Evolutionary conservation across 2,329 filamentous ascomycete genomes (phyloP), one percentile per base, ranked within the genome.

Genomic region (Fusarium falciforme): DNA sequence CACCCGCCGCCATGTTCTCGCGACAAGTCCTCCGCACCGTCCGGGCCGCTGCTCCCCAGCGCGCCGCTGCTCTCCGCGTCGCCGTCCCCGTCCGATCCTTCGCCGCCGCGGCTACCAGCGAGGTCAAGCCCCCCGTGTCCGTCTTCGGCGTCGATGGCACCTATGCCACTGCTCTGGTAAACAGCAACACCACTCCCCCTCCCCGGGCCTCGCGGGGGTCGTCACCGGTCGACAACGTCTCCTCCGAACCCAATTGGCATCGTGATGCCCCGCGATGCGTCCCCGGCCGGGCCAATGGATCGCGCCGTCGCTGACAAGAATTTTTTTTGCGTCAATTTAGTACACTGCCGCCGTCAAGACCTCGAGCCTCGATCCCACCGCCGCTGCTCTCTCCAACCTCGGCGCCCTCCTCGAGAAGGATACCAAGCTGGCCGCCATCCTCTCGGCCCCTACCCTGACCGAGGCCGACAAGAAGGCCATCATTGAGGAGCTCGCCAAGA

Each of bases 111-210:
- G 84, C 90, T 79, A 84, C 88, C 81, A 87, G 91, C 83, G 91
- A 92, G 71, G 86, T 91, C 84, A 95, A 94, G 89, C 92, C 96
- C 80, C 96, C 96, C 78, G 89, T 98, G 83, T 90, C 95, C 80
- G 91, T 99, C 82, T 99, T 94, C 87, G 96, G 96, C 80, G 88
- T 99, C 83, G 96, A 98, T 86, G 96, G 96, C 86, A 98, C 96
- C 84, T 99, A 99, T 88, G 96, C 96, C 84, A 95, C 93, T 87
- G 96, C 96, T 88, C 90, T 99, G 92, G 96, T 99, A 96, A 85
- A 94, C 70, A 66, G 31, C 71, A 63, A 57, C 68, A 54, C 61
- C 63, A 47, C 42, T 47, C 58, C 67, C 55, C 65, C 38, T 29
- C 29, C 36, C 62, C 33, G 27, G 27, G 47, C 57, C 22, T 59